Percentiles rank a stretch among this genome's conserved stretches.
Evolutionary conservation across 495 filamentous ascomycete genomes (phyloP).

Genomic region (Penicillium crystallinum): DNA sequence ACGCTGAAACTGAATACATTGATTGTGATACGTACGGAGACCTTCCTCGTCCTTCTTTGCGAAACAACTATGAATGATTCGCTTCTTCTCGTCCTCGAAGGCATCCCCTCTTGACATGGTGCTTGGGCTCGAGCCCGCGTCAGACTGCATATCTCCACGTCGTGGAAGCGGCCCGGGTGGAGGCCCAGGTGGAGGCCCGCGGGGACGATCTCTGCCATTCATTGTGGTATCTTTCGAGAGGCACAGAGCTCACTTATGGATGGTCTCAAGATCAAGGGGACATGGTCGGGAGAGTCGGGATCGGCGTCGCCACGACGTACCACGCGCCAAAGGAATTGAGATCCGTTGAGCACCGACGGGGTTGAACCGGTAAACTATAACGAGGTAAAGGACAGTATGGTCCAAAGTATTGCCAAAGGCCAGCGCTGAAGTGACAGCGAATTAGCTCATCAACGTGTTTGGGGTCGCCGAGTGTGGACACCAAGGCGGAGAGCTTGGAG

Average conservation of each 20-base stretch:
- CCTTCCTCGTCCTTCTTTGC: constrained; percentile 80
- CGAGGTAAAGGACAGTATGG: not conserved
- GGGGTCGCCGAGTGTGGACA: constrained; percentile 19
- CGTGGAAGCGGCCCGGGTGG: constrained; percentile 20
- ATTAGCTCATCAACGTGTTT: constrained; percentile 30
- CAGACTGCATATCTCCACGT: constrained; percentile 29
- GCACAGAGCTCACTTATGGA: constrained; percentile 26
- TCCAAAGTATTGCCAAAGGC: constrained; percentile 9
- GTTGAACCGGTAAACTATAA: not conserved
- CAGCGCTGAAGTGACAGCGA: constrained; percentile 7
- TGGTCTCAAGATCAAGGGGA: constrained; percentile 29
- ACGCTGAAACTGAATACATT: constrained; percentile 1
- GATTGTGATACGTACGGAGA: constrained; percentile 52
- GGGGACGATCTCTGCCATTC: constrained; percentile 35
- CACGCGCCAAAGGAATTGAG: constrained; percentile 10
- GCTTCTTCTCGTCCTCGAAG: constrained; percentile 92
- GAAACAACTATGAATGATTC: constrained; percentile 91
- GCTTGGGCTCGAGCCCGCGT: constrained; percentile 28
- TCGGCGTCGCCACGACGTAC: constrained; percentile 14
- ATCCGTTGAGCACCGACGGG: not conserved
- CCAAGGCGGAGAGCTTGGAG: constrained; percentile 31
- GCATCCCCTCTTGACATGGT: constrained; percentile 68
- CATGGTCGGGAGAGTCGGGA: constrained; percentile 31
- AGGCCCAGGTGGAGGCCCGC: constrained; percentile 27
- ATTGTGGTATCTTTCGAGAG: constrained; percentile 25